Percentiles rank a stretch among this genome's conserved stretches.
Evolutionary conservation across 306 rosid genomes (phyloP).

Genomic region (Hippophae tibetana): DNA sequence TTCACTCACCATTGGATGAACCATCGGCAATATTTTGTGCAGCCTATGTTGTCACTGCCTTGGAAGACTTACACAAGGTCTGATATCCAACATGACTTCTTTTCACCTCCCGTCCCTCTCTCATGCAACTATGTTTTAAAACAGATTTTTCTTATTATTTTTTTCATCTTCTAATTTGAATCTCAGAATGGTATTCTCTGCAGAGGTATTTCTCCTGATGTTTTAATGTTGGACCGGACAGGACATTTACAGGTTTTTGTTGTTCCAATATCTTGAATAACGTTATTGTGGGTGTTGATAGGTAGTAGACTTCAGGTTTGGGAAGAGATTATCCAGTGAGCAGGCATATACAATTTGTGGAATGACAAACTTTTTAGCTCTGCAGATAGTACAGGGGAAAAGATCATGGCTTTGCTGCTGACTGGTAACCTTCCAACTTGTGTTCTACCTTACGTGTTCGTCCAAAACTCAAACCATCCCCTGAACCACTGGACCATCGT

Average conservation of each 20-base stretch:
- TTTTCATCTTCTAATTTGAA: slow-evolving; percentile 27
- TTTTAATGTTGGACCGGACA: slow-evolving; percentile 69
- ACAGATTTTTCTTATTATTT: background rate
- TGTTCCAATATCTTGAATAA: slow-evolving; percentile 10
- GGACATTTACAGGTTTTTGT: slow-evolving; percentile 64
- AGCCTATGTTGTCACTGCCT: slow-evolving; percentile 62
- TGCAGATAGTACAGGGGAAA: slow-evolving; percentile 91
- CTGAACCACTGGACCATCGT: too few species aligned
- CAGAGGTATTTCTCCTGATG: slow-evolving; percentile 88
- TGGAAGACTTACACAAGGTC: slow-evolving; percentile 85
- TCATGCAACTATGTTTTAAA: slow-evolving; percentile 10
- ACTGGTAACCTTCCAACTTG: slow-evolving; percentile 54
- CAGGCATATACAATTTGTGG: slow-evolving; percentile 88
- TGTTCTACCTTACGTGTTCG: background rate
- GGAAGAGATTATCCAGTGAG: slow-evolving; percentile 52
- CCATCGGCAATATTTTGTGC: slow-evolving; percentile 55
- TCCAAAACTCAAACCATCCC: too few species aligned
- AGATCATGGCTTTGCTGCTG: slow-evolving; percentile 87
- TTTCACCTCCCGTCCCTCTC: background rate
- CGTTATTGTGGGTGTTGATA: slow-evolving; percentile 12
- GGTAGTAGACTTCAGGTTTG: slow-evolving; percentile 90
- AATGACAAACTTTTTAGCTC: slow-evolving; percentile 76
- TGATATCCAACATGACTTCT: slow-evolving; percentile 14
- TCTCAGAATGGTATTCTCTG: slow-evolving; percentile 83
- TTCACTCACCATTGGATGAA: slow-evolving; percentile 64